These are phyloP conservation scores for Suillus brevipes DNA, from an alignment of 768 basidiomycete species.

Conservation along the genomic window DNA sequence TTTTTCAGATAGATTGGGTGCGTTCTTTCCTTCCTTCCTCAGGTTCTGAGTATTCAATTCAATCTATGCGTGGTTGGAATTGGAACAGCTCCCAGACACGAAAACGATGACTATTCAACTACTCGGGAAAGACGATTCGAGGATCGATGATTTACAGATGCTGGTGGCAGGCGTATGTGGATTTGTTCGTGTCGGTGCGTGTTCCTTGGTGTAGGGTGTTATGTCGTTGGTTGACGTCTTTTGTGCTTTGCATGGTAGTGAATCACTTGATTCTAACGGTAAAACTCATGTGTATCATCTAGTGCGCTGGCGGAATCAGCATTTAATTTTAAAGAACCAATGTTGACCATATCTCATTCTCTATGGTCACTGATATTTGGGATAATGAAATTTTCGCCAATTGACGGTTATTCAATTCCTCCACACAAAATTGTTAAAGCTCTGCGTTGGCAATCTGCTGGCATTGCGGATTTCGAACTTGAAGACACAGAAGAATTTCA, in stretches of 20 bases:
- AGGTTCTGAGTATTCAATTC: neutral
- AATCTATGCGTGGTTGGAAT: neutral
- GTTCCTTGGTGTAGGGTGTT: neutral
- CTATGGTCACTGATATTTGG: neutral
- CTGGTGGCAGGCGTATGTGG: constrained; percentile 79
- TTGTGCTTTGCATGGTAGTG: constrained; percentile 27
- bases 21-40: constrained; percentile 20
- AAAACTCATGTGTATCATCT: too few relatives aligned
- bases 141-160: constrained; percentile 73
- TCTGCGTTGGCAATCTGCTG: neutral
- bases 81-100: constrained; percentile 56
- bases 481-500: too few relatives aligned
- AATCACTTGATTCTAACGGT: too few relatives aligned
- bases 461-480: neutral
- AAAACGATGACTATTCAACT: constrained; percentile 73
- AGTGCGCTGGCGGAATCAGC: too few relatives aligned
- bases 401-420: neutral
- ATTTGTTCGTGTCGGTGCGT: constrained; percentile 69
- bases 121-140: constrained; percentile 77
- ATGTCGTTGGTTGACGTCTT: neutral
- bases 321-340: too few relatives aligned
- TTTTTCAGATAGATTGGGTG: constrained; percentile 84
- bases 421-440: neutral
- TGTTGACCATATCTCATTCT: neutral
- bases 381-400: neutral